Conservation (phyloP, 2,329 filamentous ascomycete genomes). For the Talaromyces sp. region DNA sequence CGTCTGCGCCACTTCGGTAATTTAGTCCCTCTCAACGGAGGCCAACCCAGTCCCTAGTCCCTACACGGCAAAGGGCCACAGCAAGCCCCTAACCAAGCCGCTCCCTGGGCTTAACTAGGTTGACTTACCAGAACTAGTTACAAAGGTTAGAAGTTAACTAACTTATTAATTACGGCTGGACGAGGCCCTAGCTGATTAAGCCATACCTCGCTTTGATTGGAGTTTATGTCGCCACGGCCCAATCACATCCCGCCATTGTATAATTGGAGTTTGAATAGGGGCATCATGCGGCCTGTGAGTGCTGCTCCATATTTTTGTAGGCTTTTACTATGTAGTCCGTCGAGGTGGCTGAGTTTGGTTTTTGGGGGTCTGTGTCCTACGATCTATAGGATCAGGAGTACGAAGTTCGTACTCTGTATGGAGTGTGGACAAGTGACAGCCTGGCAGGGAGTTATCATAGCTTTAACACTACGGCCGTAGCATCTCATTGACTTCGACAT, state of each 20-base stretch:
- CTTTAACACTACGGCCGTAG: neutral
- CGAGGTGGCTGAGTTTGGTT: neutral
- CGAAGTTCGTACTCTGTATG: neutral
- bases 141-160: too few species aligned
- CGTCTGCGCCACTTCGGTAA: neutral
- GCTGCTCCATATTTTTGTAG: neutral
- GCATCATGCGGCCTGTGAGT: neutral
- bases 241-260: neutral
- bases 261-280: neutral
- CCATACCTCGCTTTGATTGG: slow-evolving; percentile 1
- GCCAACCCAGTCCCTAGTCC: neutral
- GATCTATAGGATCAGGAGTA: neutral
- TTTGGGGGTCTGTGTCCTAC: neutral
- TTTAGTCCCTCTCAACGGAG: neutral
- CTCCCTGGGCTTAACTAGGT: neutral
- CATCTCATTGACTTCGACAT: neutral
- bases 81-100: neutral
- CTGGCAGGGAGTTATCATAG: neutral
- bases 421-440: neutral
- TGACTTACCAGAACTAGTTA: too few species aligned
- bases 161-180: neutral
- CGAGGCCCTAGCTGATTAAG: neutral
- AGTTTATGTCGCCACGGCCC: neutral
- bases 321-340: neutral
- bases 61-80: neutral